A percentile compares a stretch with the other conserved stretches of the same genome.
phyloP scores from a whole-genome alignment of 2,329 filamentous ascomycete genomes.

The Sporothrix pallida region DNA sequence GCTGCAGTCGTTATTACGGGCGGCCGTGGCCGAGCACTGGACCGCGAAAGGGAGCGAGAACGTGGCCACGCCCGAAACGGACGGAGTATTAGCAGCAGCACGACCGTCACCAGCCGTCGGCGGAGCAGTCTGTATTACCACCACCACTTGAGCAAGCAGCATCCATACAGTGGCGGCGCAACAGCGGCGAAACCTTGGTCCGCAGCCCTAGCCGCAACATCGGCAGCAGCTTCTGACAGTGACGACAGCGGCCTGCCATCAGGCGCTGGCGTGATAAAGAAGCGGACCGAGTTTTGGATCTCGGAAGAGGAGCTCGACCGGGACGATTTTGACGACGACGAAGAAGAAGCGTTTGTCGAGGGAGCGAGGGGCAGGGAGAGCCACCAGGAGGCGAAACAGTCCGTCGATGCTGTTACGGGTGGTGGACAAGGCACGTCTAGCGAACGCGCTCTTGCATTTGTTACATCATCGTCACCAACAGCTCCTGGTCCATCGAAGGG shows the following conservation, averaged over 20 bases:
- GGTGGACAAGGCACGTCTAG: too few relatives aligned
- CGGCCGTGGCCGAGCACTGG: conserved; percentile 19
- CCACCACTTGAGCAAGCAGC: conserved; percentile 23
- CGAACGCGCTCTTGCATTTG: background rate
- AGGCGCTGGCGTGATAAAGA: conserved; percentile 28
- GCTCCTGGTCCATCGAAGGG: background rate
- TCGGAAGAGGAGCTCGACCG: conserved; percentile 29
- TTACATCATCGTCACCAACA: background rate
- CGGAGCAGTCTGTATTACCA: conserved; percentile 30
- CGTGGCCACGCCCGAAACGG: background rate
- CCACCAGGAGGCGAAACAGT: too few relatives aligned
- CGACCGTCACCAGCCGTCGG: conserved; percentile 8
- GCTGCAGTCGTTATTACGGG: background rate
- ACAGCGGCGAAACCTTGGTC: background rate
- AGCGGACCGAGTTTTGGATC: conserved; percentile 35
- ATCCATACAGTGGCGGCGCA: background rate
- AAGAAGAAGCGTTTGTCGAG: background rate
- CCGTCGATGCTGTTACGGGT: too few relatives aligned
- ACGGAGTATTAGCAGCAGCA: conserved; percentile 10
- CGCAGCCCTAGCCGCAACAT: background rate
- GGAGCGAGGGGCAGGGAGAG: too few relatives aligned
- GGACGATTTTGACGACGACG: conserved; percentile 5
- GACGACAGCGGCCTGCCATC: conserved; percentile 27
- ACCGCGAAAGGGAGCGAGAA: background rate
- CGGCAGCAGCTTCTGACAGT: background rate